These are phyloP conservation scores for Pisolithus sp. DNA, from an alignment of 768 basidiomycete species.

Conservation along the genomic window DNA sequence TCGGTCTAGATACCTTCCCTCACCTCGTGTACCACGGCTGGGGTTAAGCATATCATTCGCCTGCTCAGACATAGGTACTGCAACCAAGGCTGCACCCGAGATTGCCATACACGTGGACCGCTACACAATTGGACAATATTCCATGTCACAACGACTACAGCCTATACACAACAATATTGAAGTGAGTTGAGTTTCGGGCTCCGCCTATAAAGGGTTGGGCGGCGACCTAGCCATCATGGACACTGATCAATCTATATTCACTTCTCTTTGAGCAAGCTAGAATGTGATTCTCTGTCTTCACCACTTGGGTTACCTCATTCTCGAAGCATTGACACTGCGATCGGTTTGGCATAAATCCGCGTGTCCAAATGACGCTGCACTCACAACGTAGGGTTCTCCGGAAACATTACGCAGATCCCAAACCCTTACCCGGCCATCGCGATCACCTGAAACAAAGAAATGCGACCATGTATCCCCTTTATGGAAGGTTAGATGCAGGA, in stretches of 20 bases:
- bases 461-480: constrained; percentile 26
- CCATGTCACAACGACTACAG: too few species aligned
- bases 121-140: too few species aligned
- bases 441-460: constrained; percentile 40
- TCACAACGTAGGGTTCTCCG: constrained; percentile 18
- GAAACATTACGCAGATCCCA: constrained; percentile 43
- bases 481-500: constrained; percentile 10
- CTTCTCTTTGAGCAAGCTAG: constrained; percentile 36
- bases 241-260: constrained; percentile 25
- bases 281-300: constrained; percentile 27
- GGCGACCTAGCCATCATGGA: constrained; percentile 12
- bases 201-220: too few species aligned
- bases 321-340: constrained; percentile 30
- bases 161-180: too few species aligned
- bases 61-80: too few species aligned
- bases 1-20: background rate
- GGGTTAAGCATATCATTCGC: too few species aligned
- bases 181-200: too few species aligned
- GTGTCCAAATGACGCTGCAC: background rate
- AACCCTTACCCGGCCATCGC: constrained; percentile 34
- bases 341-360: background rate
- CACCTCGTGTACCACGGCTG: too few species aligned
- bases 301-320: constrained; percentile 34
- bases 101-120: too few species aligned
- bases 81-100: too few species aligned